Percentiles rank a stretch among this genome's conserved stretches.
Evolutionary conservation across 2,329 filamentous ascomycete species (phyloP).

Genomic region (Lachnellula arida): DNA sequence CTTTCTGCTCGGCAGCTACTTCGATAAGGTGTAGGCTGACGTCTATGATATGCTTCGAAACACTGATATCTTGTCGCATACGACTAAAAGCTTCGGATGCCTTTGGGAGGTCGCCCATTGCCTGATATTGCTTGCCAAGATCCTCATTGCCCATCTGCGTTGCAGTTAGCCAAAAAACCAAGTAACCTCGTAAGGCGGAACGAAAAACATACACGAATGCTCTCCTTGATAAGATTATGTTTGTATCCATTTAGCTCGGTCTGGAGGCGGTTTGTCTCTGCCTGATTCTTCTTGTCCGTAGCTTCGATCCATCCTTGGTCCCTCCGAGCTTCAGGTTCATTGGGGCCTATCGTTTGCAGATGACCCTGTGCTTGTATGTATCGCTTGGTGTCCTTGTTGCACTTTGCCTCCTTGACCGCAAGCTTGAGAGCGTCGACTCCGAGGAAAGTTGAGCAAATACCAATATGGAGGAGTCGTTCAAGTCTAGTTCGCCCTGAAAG

Average conservation of each 20-base stretch:
- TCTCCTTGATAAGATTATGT: slow-evolving; percentile 96
- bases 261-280: slow-evolving; percentile 72
- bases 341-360: slow-evolving; percentile 58
- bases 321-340: slow-evolving; percentile 60
- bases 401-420: slow-evolving; percentile 71
- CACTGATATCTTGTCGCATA: slow-evolving; percentile 89
- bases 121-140: slow-evolving; percentile 76
- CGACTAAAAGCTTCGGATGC: slow-evolving; percentile 75
- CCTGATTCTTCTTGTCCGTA: slow-evolving; percentile 60
- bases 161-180: neutral
- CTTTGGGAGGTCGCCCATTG: slow-evolving; percentile 65
- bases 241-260: slow-evolving; percentile 86
- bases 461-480: slow-evolving; percentile 78
- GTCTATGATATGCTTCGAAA: slow-evolving; percentile 75
- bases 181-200: neutral
- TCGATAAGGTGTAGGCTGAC: slow-evolving; percentile 75
- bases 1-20: slow-evolving; percentile 68
- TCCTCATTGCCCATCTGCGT: slow-evolving; percentile 89
- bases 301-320: slow-evolving; percentile 74
- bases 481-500: slow-evolving; percentile 73
- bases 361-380: slow-evolving; percentile 67
- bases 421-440: slow-evolving; percentile 75
- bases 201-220: slow-evolving; percentile 66
- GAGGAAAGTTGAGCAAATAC: slow-evolving; percentile 69
- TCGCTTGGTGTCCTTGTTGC: slow-evolving; percentile 64